phyloP scores from a whole-genome alignment of 2,329 filamentous ascomycete genomes.

The Lasiodiplodia hormozganensis region DNA sequence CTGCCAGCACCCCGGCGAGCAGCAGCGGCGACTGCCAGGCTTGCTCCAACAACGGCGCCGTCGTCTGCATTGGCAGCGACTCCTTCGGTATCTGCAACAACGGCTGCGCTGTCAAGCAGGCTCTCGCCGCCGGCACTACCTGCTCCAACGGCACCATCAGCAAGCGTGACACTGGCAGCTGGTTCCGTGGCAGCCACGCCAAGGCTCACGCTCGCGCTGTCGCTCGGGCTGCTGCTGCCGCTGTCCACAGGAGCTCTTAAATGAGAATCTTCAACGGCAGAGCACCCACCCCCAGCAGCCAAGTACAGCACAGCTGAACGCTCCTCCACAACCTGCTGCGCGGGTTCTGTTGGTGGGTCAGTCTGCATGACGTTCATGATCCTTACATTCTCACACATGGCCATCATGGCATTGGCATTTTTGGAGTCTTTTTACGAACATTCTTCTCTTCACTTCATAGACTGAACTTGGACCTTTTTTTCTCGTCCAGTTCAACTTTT shows the following conservation, averaged over 20 bases:
- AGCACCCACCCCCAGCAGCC: neutral
- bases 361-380: slow-evolving; percentile 23
- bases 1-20: slow-evolving; percentile 33
- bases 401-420: neutral
- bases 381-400: neutral
- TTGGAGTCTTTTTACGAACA: slow-evolving; percentile 2
- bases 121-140: slow-evolving; percentile 50
- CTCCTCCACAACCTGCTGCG: neutral
- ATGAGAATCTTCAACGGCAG: neutral
- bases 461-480: slow-evolving; percentile 1
- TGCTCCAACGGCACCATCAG: slow-evolving; percentile 48
- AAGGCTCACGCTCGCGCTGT: slow-evolving; percentile 17
- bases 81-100: slow-evolving; percentile 55
- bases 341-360: neutral
- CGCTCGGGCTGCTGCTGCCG: slow-evolving; percentile 2
- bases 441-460: slow-evolving; percentile 4
- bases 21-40: slow-evolving; percentile 34
- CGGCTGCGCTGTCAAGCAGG: slow-evolving; percentile 49
- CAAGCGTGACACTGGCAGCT: slow-evolving; percentile 24
- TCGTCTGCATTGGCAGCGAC: slow-evolving; percentile 52
- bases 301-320: slow-evolving; percentile 23
- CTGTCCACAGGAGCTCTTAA: slow-evolving; percentile 12
- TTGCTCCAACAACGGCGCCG: slow-evolving; percentile 49
- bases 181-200: slow-evolving; percentile 5
- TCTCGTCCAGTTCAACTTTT: neutral